These are phyloP conservation scores for Penicillium verrucosum DNA, from an alignment of 2,329 filamentous ascomycete genomes.

Conservation along the genomic window DNA sequence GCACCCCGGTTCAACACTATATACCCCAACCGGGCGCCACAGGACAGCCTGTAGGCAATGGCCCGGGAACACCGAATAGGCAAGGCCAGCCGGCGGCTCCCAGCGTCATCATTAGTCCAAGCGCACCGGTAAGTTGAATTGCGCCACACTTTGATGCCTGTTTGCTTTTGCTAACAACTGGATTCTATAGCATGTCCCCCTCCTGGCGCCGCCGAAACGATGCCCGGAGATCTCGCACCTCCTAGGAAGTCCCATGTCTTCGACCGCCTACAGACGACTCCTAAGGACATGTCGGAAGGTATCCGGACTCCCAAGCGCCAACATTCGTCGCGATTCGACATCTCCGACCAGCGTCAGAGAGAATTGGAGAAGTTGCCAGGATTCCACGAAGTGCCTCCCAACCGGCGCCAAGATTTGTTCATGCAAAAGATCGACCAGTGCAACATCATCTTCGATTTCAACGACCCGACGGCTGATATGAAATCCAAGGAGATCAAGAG, in stretches of 20 bases:
- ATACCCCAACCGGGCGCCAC: slow-evolving; percentile 35
- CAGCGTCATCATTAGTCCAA: slow-evolving; percentile 91
- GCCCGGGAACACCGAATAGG: slow-evolving; percentile 60
- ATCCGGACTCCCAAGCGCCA: slow-evolving; percentile 93
- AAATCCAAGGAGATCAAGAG: slow-evolving; percentile 99
- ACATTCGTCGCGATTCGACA: slow-evolving; percentile 95
- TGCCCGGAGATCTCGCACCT: slow-evolving; percentile 94
- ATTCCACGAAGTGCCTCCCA: slow-evolving; percentile 95
- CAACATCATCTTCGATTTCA: slow-evolving; percentile 99
- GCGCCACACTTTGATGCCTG: not conserved
- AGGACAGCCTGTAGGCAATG: slow-evolving; percentile 45
- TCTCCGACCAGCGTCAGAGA: slow-evolving; percentile 81
- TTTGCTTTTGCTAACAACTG: slow-evolving; percentile 7
- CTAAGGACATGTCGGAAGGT: slow-evolving; percentile 94
- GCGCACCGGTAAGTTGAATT: slow-evolving; percentile 69
- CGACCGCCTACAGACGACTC: slow-evolving; percentile 85
- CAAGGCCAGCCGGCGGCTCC: slow-evolving; percentile 66
- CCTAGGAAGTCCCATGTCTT: slow-evolving; percentile 92
- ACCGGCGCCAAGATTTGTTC: slow-evolving; percentile 91
- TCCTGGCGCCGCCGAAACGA: slow-evolving; percentile 90
- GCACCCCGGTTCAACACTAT: slow-evolving; percentile 38
- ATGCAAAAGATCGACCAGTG: slow-evolving; percentile 99
- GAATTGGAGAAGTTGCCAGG: slow-evolving; percentile 96
- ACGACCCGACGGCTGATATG: slow-evolving; percentile 96
- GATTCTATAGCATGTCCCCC: slow-evolving; percentile 70